Base-by-base conservation (phyloP, 176 grass and related monocot genomes). In the Oryza meyeriana region DNA sequence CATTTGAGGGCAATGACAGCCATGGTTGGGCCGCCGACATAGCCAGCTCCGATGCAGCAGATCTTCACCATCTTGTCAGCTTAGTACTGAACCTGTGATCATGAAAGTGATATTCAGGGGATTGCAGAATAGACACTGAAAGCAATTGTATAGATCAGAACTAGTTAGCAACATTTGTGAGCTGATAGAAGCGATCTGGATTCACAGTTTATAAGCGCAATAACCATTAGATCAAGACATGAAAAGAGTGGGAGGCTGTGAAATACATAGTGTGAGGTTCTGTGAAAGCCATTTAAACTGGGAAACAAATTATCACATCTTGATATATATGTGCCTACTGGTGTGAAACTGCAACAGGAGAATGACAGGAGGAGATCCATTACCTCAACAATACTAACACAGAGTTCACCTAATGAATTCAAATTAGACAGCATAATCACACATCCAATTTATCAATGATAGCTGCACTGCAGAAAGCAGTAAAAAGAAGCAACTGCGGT, bases 11-110 rank as follows among this genome's bases (percentile, higher is more conserved):
- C n/a, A n/a, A n/a, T n/a, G n/a, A n/a, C n/a, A n/a, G n/a, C n/a
- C n/a, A n/a, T n/a, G n/a, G n/a, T n/a, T n/a, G n/a, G n/a, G n/a
- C n/a, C n/a, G n/a, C n/a, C n/a, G n/a, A n/a, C n/a, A n/a, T n/a
- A n/a, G n/a, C n/a, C n/a, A n/a, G n/a, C n/a, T n/a, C n/a, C n/a
- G n/a, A n/a, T n/a, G n/a, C n/a, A n/a, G n/a, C n/a, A n/a, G n/a
- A n/a, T n/a, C n/a, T n/a, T n/a, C n/a, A n/a, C n/a, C n/a, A n/a
- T n/a, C n/a, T n/a, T n/a, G n/a, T n/a, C n/a, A n/a, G n/a, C 24
- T 83, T 59, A 72, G 22, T 74, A 9, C n/a, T 70, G 12, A 41
- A 85, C 8, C 83, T 90, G 73, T n/a, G 10, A 74, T 2, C 17
- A 61, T 34, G 78, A 74, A 72, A 52, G 29, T 50, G 12, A 33